phyloP scores from a whole-genome alignment of 495 filamentous ascomycete genomes.

The Opeltia flavorubescens region DNA sequence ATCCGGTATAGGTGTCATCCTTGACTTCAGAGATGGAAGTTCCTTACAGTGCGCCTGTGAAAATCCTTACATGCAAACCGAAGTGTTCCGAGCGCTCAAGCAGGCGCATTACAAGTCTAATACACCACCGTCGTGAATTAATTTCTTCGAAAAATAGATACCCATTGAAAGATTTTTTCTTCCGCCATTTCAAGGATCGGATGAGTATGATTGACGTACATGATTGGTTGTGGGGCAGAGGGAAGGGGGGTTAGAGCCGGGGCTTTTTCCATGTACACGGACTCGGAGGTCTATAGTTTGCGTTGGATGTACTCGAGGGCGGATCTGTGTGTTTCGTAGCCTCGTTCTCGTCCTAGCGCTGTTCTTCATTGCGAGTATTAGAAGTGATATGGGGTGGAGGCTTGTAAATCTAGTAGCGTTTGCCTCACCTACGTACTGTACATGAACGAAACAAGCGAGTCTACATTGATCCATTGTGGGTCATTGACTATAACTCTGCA shows the following conservation, averaged over 20 bases:
- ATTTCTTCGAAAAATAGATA: not conserved
- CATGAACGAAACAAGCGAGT: no score
- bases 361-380: no score
- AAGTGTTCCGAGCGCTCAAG: slow-evolving; percentile 28
- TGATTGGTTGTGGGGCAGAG: no score
- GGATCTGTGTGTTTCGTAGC: not conserved
- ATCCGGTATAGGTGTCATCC: slow-evolving; percentile 31
- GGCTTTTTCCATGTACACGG: no score
- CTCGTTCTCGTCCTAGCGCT: no score
- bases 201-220: not conserved
- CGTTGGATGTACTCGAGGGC: not conserved
- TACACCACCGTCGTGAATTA: not conserved
- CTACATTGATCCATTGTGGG: no score
- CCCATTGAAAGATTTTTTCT: not conserved
- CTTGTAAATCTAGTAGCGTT: no score
- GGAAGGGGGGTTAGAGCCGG: no score
- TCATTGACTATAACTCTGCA: no score
- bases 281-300: not conserved
- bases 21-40: slow-evolving; percentile 75
- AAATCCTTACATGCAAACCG: slow-evolving; percentile 55
- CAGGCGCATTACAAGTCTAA: not conserved
- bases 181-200: not conserved
- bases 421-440: no score
- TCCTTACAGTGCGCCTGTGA: slow-evolving; percentile 77
- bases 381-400: no score